Percentiles rank a stretch among this genome's conserved stretches.
Evolutionary conservation across 164 flowering plant genomes (phyloP).

Genomic region (Hamamelis virginiana): DNA sequence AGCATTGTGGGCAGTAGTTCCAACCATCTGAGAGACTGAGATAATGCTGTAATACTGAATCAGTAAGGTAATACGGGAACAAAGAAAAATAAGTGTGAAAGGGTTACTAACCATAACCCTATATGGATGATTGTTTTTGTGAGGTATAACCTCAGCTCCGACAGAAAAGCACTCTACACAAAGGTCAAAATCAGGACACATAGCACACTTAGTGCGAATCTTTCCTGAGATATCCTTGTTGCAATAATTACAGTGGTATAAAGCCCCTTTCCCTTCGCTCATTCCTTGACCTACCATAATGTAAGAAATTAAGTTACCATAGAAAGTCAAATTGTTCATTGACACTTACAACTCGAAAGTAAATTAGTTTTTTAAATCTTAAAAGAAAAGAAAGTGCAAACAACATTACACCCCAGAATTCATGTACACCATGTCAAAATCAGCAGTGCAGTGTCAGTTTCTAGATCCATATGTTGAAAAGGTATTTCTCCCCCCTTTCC

Average conservation of each 20-base stretch:
- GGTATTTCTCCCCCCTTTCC: too few relatives aligned
- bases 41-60: too few relatives aligned
- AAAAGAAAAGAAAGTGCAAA: too few relatives aligned
- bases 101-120: constrained; percentile 82
- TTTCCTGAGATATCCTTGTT: constrained; percentile 59
- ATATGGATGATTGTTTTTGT: constrained; percentile 77
- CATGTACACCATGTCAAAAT: too few relatives aligned
- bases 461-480: too few relatives aligned
- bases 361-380: too few relatives aligned
- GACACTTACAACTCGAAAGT: too few relatives aligned
- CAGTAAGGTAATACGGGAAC: not conserved
- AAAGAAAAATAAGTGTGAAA: not conserved
- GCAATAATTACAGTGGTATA: constrained; percentile 70
- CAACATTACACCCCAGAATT: too few relatives aligned
- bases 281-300: constrained; percentile 30
- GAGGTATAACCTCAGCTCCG: constrained; percentile 84
- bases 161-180: constrained; percentile 92
- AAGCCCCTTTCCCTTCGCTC: constrained; percentile 41
- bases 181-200: constrained; percentile 70
- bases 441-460: too few relatives aligned
- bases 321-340: too few relatives aligned
- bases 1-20: not conserved
- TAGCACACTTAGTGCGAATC: constrained; percentile 57
- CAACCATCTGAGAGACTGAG: constrained; percentile 5
- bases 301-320: too few relatives aligned